Percentiles rank a stretch among this genome's conserved stretches.
These are phyloP conservation scores for Gossypium thurberi DNA, from an alignment of 345 rosid genomes.

Conservation along the genomic window DNA sequence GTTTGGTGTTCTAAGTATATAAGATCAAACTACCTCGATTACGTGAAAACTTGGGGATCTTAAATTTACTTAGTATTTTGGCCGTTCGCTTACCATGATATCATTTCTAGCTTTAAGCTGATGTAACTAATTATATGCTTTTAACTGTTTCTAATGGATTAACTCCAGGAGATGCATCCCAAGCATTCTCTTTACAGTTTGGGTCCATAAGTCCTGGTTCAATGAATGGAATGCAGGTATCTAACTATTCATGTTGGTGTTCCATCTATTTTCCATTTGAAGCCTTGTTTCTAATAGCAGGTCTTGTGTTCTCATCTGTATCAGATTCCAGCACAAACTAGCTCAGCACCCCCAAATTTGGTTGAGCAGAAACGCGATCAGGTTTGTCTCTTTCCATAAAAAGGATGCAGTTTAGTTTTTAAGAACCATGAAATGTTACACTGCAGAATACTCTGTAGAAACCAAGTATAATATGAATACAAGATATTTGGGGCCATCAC, in stretches of 20 bases:
- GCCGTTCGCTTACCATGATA: background rate
- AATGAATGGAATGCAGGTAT: slow-evolving; percentile 79
- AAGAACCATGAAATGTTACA: background rate
- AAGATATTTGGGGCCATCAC: background rate
- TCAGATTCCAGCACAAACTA: background rate
- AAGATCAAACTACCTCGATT: background rate
- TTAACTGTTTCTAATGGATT: slow-evolving; percentile 11
- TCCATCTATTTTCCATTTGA: background rate
- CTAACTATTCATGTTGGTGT: background rate
- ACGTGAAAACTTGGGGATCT: background rate
- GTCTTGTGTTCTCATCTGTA: background rate
- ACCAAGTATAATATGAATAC: background rate
- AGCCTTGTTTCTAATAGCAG: background rate
- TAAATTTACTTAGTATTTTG: background rate
- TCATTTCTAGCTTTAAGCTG: background rate
- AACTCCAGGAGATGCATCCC: slow-evolving; percentile 56
- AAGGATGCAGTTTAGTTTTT: background rate
- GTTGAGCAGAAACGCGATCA: slow-evolving; percentile 23
- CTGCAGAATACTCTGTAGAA: background rate
- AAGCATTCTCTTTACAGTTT: slow-evolving; percentile 66
- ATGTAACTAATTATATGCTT: background rate
- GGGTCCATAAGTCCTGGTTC: slow-evolving; percentile 76
- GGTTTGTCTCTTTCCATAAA: slow-evolving; percentile 31
- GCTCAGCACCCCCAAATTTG: background rate
- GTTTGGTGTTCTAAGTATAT: background rate